These are phyloP conservation scores for Dryas integrifolia DNA, from an alignment of 331 rosid genomes.

Conservation along the genomic window DNA sequence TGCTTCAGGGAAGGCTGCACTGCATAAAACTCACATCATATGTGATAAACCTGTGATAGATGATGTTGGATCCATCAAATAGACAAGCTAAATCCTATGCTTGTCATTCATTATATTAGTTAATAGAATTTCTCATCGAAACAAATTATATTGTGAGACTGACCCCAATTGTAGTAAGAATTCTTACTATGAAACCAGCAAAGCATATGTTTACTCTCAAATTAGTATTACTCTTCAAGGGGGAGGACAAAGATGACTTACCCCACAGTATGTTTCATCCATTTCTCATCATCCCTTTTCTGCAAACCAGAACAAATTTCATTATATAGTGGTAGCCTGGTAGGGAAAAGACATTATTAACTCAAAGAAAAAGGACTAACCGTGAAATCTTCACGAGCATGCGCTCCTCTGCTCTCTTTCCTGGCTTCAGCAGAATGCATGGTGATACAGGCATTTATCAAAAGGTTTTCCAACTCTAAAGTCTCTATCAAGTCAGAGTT, in stretches of 20 bases:
- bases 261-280: slow-evolving; percentile 96
- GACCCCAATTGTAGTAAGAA: not conserved
- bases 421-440: slow-evolving; percentile 99
- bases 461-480: slow-evolving; percentile 89
- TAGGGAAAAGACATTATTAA: not conserved
- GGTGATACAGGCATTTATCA: slow-evolving; percentile 93
- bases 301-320: slow-evolving; percentile 44
- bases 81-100: not conserved
- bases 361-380: slow-evolving; percentile 33
- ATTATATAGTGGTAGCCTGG: slow-evolving; percentile 3
- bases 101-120: not conserved
- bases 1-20: too few species aligned
- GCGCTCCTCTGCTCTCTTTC: slow-evolving; percentile 99
- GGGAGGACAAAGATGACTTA: slow-evolving; percentile 39
- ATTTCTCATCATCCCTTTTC: slow-evolving; percentile 88
- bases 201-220: not conserved
- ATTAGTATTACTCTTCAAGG: not conserved
- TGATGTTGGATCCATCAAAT: not conserved
- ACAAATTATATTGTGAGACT: not conserved
- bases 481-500: slow-evolving; percentile 96
- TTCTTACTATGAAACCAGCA: not conserved
- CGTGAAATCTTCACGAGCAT: slow-evolving; percentile 92
- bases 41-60: too few species aligned
- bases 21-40: too few species aligned
- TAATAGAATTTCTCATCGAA: not conserved